Conservation (phyloP, 2,329 filamentous ascomycete species). For the Talaromyces albobiverticillius region DNA sequence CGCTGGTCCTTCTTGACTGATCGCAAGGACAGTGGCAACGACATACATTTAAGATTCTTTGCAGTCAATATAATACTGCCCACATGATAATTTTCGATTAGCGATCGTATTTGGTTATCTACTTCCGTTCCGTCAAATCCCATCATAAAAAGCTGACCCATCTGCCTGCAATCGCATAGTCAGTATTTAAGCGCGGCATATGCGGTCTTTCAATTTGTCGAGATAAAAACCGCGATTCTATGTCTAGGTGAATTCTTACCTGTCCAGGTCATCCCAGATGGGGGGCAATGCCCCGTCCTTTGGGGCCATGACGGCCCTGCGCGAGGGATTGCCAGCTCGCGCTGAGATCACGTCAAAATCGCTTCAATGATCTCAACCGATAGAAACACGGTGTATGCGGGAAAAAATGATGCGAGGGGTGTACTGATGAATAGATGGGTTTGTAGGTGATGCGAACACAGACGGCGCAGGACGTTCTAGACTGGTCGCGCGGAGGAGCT, state of each 20-base stretch:
- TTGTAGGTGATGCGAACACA: not conserved
- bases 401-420: not conserved
- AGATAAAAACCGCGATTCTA: conserved; percentile 33
- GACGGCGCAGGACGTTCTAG: conserved; percentile 2
- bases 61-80: conserved; percentile 73
- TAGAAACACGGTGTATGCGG: not conserved
- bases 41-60: conserved; percentile 67
- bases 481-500: conserved; percentile 15
- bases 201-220: too few relatives aligned
- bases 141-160: conserved; percentile 64
- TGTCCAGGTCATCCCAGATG: conserved; percentile 40
- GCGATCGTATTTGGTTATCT: conserved; percentile 59
- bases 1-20: not conserved
- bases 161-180: conserved; percentile 62
- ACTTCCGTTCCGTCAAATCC: conserved; percentile 65
- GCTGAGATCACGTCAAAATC: not conserved
- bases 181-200: too few relatives aligned
- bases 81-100: conserved; percentile 69
- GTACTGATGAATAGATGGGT: not conserved
- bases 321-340: conserved; percentile 30
- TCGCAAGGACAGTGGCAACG: not conserved
- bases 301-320: conserved; percentile 37
- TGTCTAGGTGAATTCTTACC: conserved; percentile 25
- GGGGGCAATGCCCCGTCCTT: conserved; percentile 40
- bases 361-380: not conserved